A percentile compares a stretch with the other conserved stretches of the same genome.
phyloP scores from a whole-genome alignment of 495 filamentous ascomycete species.

The Trichoderma virens region DNA sequence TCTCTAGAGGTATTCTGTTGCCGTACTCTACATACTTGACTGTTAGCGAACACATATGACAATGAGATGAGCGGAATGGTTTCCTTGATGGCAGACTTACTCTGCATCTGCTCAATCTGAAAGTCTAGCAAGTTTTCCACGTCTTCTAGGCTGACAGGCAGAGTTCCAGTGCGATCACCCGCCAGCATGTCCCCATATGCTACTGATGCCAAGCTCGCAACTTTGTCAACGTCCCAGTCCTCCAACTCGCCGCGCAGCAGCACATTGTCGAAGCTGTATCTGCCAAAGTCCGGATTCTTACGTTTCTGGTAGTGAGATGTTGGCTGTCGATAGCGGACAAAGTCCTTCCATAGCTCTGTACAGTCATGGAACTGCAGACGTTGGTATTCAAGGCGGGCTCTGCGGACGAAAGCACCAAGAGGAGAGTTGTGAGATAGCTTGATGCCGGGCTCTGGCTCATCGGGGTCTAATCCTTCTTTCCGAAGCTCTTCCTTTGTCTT shows the following conservation, averaged over 20 bases:
- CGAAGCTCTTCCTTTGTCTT: conserved; percentile 53
- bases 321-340: conserved; percentile 69
- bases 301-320: conserved; percentile 64
- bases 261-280: conserved; percentile 63
- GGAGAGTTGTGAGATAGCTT: conserved; percentile 61
- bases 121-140: conserved; percentile 78
- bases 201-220: conserved; percentile 47
- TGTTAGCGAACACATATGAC: neutral
- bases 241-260: conserved; percentile 39
- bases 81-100: conserved; percentile 38
- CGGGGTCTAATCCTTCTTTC: conserved; percentile 20
- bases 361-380: conserved; percentile 71
- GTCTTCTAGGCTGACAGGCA: conserved; percentile 66
- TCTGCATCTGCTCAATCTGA: conserved; percentile 79
- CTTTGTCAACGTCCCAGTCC: conserved; percentile 34
- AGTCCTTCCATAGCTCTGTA: conserved; percentile 67
- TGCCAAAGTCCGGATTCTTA: conserved; percentile 53
- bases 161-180: conserved; percentile 30
- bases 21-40: conserved; percentile 33
- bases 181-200: conserved; percentile 56
- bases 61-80: neutral
- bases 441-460: conserved; percentile 33
- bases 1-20: conserved; percentile 59
- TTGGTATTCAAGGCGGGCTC: conserved; percentile 70
- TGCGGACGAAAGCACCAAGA: conserved; percentile 75